Conservation (phyloP, 2,329 filamentous ascomycete genomes). For the Fusarium coicis region DNA sequence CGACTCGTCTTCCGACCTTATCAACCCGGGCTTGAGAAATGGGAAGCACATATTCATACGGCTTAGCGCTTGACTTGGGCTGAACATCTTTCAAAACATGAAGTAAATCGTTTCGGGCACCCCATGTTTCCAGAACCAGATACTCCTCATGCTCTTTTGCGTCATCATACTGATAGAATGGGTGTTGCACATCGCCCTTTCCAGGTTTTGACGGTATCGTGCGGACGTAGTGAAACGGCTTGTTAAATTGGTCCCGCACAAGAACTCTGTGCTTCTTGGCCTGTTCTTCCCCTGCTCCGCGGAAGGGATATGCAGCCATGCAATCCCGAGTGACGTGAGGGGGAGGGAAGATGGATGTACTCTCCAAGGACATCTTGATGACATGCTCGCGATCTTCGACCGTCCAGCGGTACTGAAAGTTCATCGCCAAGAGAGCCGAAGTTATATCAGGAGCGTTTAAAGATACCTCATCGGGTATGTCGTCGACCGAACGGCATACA, state of each 20-base stretch:
- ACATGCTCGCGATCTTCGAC: conserved; percentile 54
- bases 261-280: conserved; percentile 46
- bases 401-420: conserved; percentile 60
- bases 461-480: conserved; percentile 33
- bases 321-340: conserved; percentile 43
- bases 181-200: conserved; percentile 51
- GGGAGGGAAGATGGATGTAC: not conserved
- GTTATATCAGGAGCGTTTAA: conserved; percentile 55
- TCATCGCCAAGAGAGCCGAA: conserved; percentile 56
- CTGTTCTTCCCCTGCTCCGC: conserved; percentile 36
- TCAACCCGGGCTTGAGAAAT: conserved; percentile 62
- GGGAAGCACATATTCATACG: conserved; percentile 58
- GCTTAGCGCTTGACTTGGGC: conserved; percentile 51
- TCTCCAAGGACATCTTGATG: conserved; percentile 52
- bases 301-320: conserved; percentile 47
- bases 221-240: conserved; percentile 56
- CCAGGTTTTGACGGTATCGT: conserved; percentile 59
- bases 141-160: conserved; percentile 59
- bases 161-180: conserved; percentile 50
- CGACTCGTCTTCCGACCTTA: conserved; percentile 55
- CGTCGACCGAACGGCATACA: conserved; percentile 29
- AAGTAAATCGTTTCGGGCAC: conserved; percentile 69
- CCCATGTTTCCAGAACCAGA: conserved; percentile 60
- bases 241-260: conserved; percentile 51
- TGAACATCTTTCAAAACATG: conserved; percentile 49